These are phyloP conservation scores for Solioccasus polychromus DNA, from an alignment of 768 basidiomycete genomes.

Conservation along the genomic window DNA sequence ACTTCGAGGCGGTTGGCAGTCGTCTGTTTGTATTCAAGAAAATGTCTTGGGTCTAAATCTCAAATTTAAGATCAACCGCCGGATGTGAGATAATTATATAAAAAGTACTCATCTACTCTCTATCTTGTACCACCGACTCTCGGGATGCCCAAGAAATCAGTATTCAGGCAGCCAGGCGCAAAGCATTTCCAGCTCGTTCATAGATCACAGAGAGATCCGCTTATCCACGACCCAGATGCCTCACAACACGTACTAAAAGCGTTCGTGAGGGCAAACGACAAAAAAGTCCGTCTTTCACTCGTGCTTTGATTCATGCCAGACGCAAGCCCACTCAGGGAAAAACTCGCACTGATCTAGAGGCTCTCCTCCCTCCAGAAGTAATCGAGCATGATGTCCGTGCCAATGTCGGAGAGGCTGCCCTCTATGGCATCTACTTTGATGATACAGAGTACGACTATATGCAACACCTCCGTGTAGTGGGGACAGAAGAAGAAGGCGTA, in stretches of 20 bases:
- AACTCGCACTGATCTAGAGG: conserved; percentile 78
- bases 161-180: conserved; percentile 86
- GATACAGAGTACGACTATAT: conserved; percentile 98
- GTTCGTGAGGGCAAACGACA: conserved; percentile 67
- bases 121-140: too few relatives aligned
- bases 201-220: conserved; percentile 91
- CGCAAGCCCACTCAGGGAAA: conserved; percentile 55
- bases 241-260: conserved; percentile 86
- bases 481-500: conserved; percentile 73
- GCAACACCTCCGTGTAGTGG: conserved; percentile 86
- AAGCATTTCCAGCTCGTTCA: conserved; percentile 97
- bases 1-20: too few relatives aligned
- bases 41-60: too few relatives aligned
- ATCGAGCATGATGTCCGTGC: conserved; percentile 43
- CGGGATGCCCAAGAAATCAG: conserved; percentile 75
- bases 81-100: too few relatives aligned
- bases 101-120: too few relatives aligned
- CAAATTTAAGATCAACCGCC: too few relatives aligned
- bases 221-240: conserved; percentile 90
- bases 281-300: conserved; percentile 46
- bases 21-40: too few relatives aligned
- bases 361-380: conserved; percentile 46
- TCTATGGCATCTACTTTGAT: conserved; percentile 92
- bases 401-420: conserved; percentile 82
- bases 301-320: neutral